phyloP scores from a whole-genome alignment of 441 rosid genomes.

The Gossypium gossypioides region DNA sequence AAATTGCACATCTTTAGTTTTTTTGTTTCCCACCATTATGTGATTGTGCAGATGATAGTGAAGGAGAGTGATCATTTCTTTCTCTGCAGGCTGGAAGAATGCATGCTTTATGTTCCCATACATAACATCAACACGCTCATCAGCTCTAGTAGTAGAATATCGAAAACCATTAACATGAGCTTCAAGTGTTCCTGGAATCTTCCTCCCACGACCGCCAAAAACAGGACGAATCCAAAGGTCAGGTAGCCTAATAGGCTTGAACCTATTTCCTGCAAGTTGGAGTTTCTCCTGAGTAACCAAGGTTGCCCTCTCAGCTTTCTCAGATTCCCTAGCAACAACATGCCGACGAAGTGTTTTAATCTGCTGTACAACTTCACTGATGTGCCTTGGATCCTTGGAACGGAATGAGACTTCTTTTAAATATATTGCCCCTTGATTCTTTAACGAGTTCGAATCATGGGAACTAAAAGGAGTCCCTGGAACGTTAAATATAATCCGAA shows the following conservation, averaged over 20 bases:
- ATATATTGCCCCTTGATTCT: constrained; percentile 42
- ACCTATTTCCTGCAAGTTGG: constrained; percentile 63
- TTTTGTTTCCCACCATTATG: constrained; percentile 89
- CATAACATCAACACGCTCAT: constrained; percentile 74
- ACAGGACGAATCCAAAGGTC: constrained; percentile 84
- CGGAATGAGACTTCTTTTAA: constrained; percentile 58
- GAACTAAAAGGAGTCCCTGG: constrained; percentile 59
- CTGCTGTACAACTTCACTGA: constrained; percentile 51
- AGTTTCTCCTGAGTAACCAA: constrained; percentile 82
- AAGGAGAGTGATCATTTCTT: constrained; percentile 77
- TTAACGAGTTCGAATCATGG: constrained; percentile 37
- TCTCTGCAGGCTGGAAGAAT: constrained; percentile 93
- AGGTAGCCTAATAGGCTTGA: constrained; percentile 65
- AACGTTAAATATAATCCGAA: constrained; percentile 48
- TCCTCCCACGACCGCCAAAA: constrained; percentile 81
- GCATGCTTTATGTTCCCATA: constrained; percentile 76
- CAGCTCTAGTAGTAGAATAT: constrained; percentile 57
- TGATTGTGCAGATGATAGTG: constrained; percentile 84
- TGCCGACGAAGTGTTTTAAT: constrained; percentile 67
- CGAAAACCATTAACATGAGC: constrained; percentile 79
- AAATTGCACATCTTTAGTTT: constrained; percentile 86
- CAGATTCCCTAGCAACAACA: constrained; percentile 66
- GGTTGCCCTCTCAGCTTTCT: constrained; percentile 90
- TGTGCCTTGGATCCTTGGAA: constrained; percentile 59
- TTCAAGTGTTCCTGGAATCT: constrained; percentile 71